Percentiles rank a stretch among this genome's conserved stretches.
Evolutionary conservation across 192 early-diverging fungal species (phyloP).

Genomic region (Powellomyces hirtus): DNA sequence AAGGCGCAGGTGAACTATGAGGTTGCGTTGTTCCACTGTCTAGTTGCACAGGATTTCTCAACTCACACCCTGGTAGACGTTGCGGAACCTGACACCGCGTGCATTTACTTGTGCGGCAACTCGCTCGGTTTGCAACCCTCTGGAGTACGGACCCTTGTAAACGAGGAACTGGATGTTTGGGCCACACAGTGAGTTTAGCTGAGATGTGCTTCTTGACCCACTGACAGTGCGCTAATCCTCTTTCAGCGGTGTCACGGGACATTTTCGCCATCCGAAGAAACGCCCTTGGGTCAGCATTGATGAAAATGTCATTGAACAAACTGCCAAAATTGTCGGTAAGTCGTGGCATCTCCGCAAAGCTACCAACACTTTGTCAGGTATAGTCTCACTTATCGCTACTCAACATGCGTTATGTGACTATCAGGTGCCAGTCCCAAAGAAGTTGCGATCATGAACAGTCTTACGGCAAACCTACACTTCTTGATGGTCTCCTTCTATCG

Average conservation of each 20-base stretch:
- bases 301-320: slow-evolving; percentile 67
- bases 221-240: not conserved
- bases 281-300: slow-evolving; percentile 88
- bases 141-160: slow-evolving; percentile 60
- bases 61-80: slow-evolving; percentile 4
- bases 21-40: not conserved
- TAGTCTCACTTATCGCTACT: not conserved
- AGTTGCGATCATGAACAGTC: slow-evolving; percentile 87
- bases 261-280: slow-evolving; percentile 77
- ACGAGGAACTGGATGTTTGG: slow-evolving; percentile 92
- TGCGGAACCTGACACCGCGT: slow-evolving; percentile 7
- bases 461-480: slow-evolving; percentile 90
- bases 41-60: not conserved
- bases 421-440: slow-evolving; percentile 72
- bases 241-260: slow-evolving; percentile 77
- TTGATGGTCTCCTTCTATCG: slow-evolving; percentile 90
- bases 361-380: too few relatives aligned
- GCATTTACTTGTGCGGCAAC: slow-evolving; percentile 90
- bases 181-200: slow-evolving; percentile 49
- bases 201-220: not conserved
- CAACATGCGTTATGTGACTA: not conserved
- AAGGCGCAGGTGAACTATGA: not conserved
- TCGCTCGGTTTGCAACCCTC: slow-evolving; percentile 87
- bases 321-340: slow-evolving; percentile 76
- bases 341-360: not conserved